A percentile compares a stretch with the other conserved stretches of the same genome.
These are phyloP conservation scores for Akebia trifoliata DNA, from an alignment of 164 flowering plant species.

Conservation along the genomic window DNA sequence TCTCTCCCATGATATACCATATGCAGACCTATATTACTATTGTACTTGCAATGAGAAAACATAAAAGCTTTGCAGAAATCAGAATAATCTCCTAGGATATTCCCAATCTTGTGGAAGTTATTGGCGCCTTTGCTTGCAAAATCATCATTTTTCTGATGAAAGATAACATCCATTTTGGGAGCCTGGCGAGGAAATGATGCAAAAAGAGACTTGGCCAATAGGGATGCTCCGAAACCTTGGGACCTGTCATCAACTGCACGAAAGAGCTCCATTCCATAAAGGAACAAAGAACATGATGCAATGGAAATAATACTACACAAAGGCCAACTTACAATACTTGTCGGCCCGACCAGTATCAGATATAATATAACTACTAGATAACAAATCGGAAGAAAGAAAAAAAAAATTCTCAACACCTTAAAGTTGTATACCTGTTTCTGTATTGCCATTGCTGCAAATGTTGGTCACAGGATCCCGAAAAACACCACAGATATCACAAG, in stretches of 20 bases:
- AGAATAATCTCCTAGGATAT: slow-evolving; percentile 37
- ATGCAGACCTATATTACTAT: slow-evolving; percentile 59
- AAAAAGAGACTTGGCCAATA: slow-evolving; percentile 89
- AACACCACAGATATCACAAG: slow-evolving; percentile 93
- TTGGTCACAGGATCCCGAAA: slow-evolving; percentile 49
- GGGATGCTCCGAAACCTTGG: slow-evolving; percentile 70
- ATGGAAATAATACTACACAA: slow-evolving; percentile 11
- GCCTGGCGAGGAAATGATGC: slow-evolving; percentile 49
- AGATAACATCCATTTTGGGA: slow-evolving; percentile 35
- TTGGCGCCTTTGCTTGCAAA: slow-evolving; percentile 30
- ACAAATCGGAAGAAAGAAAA: background rate
- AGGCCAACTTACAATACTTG: slow-evolving; percentile 4
- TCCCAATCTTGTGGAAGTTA: slow-evolving; percentile 37
- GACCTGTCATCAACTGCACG: slow-evolving; percentile 71
- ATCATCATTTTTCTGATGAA: slow-evolving; percentile 42
- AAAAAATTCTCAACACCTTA: background rate
- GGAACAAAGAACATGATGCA: slow-evolving; percentile 17
- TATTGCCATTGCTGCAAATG: slow-evolving; percentile 19
- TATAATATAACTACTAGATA: background rate
- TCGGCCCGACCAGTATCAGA: too few relatives aligned
- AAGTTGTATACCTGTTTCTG: slow-evolving; percentile 40
- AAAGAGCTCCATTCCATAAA: slow-evolving; percentile 69
- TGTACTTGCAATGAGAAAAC: slow-evolving; percentile 25
- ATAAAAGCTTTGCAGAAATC: slow-evolving; percentile 39
- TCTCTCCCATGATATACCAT: background rate